phyloP scores from a whole-genome alignment of 345 rosid genomes.

The Eucalyptus viminalis region DNA sequence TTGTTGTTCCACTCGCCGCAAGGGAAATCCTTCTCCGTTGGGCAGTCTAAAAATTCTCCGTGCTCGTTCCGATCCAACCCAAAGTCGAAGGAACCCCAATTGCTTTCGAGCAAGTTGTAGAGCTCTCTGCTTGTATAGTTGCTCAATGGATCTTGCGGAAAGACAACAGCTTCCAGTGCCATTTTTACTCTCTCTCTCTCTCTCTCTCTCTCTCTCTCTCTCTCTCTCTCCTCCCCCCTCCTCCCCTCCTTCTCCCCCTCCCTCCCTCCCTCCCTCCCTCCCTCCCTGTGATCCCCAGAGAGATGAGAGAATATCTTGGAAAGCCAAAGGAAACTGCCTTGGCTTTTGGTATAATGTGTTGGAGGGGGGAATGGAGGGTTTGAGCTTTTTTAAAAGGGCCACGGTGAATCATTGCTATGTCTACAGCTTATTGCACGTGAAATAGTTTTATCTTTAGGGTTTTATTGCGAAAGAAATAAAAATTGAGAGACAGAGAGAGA shows the following conservation, averaged over 20 bases:
- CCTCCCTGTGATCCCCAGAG: background rate
- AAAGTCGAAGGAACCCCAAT: slow-evolving; percentile 9
- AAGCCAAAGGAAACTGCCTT: background rate
- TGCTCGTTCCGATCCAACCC: slow-evolving; percentile 6
- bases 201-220: background rate
- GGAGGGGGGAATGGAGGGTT: background rate
- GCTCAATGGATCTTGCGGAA: slow-evolving; percentile 34
- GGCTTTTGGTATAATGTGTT: background rate
- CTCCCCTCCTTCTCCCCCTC: background rate
- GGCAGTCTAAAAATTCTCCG: slow-evolving; percentile 23
- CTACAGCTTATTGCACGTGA: slow-evolving; percentile 37
- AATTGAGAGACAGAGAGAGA: background rate
- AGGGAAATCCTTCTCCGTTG: slow-evolving; percentile 11
- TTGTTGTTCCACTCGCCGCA: slow-evolving; percentile 10
- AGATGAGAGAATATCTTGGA: background rate
- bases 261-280: background rate
- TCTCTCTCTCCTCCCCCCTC: background rate
- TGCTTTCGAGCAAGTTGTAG: slow-evolving; percentile 21
- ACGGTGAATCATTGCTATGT: background rate
- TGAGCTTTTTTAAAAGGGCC: slow-evolving; percentile 24
- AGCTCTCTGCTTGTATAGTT: slow-evolving; percentile 23
- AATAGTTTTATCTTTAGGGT: background rate
- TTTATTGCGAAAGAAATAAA: background rate
- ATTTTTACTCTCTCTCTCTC: slow-evolving; percentile 7
- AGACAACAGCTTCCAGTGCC: slow-evolving; percentile 68